phyloP scores from a whole-genome alignment of 176 grass and related monocot genomes.

The Aegilops longissima region DNA sequence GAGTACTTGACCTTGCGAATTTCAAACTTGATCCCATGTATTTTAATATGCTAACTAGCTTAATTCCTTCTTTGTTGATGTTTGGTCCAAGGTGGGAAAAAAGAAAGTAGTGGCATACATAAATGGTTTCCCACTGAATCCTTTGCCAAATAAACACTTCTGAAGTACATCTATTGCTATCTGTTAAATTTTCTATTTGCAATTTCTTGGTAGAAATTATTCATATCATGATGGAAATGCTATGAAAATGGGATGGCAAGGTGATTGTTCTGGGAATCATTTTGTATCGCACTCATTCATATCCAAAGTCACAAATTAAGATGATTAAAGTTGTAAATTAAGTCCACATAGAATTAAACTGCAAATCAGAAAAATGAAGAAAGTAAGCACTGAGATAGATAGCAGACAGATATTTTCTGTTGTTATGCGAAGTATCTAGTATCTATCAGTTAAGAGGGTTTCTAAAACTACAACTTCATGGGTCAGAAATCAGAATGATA shows the following conservation, averaged over 20 bases:
- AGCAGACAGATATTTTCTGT: not conserved
- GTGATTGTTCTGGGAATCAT: not conserved
- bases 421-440: not conserved
- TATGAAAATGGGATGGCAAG: not conserved
- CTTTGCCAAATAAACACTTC: not conserved
- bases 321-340: not conserved
- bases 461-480: not conserved
- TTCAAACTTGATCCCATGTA: not conserved
- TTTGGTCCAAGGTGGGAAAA: too few species aligned
- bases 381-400: not conserved
- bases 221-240: not conserved
- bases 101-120: not conserved
- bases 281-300: not conserved
- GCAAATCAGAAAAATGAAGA: conserved; percentile 5
- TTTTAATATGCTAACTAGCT: not conserved
- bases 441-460: not conserved
- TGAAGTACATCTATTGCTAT: not conserved
- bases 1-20: conserved; percentile 1
- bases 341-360: not conserved
- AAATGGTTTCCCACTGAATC: not conserved
- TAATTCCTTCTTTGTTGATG: not conserved
- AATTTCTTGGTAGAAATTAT: not conserved
- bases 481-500: conserved; percentile 7
- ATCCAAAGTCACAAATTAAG: not conserved
- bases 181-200: not conserved